phyloP scores from a whole-genome alignment of 1,284 basidiomycete genomes.

The Microbotryum intermedium region DNA sequence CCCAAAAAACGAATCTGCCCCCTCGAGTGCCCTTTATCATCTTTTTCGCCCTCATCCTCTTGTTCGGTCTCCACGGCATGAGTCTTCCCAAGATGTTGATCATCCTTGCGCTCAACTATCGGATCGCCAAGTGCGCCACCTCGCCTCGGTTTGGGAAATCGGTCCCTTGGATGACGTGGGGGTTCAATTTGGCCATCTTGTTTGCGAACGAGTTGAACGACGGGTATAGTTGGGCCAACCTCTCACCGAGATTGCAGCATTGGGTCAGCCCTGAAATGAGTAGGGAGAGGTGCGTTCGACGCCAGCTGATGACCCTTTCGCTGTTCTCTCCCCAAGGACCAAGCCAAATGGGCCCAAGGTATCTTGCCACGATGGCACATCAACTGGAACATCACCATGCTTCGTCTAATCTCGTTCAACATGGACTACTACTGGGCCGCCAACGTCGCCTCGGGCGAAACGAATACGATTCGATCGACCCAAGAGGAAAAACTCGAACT shows the following conservation, averaged over 20 bases:
- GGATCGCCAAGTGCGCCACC: slow-evolving; percentile 49
- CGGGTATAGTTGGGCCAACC: slow-evolving; percentile 60
- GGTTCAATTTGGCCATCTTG: slow-evolving; percentile 64
- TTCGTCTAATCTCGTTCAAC: slow-evolving; percentile 83
- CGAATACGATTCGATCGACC: background rate
- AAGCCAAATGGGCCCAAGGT: slow-evolving; percentile 45
- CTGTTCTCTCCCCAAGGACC: slow-evolving; percentile 54
- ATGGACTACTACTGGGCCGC: slow-evolving; percentile 86
- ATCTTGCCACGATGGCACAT: slow-evolving; percentile 85
- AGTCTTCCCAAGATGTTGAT: slow-evolving; percentile 68
- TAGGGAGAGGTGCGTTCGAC: slow-evolving; percentile 9
- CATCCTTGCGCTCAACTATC: slow-evolving; percentile 65
- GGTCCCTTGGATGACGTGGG: slow-evolving; percentile 54
- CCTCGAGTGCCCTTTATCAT: slow-evolving; percentile 40
- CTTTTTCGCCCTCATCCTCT: slow-evolving; percentile 56
- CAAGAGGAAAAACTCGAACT: slow-evolving; percentile 31
- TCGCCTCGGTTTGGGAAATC: slow-evolving; percentile 42
- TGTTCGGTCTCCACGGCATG: slow-evolving; percentile 76
- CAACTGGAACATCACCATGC: slow-evolving; percentile 93
- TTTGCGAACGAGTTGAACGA: slow-evolving; percentile 68
- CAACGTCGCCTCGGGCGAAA: slow-evolving; percentile 23
- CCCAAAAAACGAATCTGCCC: background rate
- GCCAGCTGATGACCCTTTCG: background rate
- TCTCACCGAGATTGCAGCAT: slow-evolving; percentile 51
- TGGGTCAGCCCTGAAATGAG: no score